phyloP scores from a whole-genome alignment of 768 basidiomycete species.

The Kwoniella pini region DNA sequence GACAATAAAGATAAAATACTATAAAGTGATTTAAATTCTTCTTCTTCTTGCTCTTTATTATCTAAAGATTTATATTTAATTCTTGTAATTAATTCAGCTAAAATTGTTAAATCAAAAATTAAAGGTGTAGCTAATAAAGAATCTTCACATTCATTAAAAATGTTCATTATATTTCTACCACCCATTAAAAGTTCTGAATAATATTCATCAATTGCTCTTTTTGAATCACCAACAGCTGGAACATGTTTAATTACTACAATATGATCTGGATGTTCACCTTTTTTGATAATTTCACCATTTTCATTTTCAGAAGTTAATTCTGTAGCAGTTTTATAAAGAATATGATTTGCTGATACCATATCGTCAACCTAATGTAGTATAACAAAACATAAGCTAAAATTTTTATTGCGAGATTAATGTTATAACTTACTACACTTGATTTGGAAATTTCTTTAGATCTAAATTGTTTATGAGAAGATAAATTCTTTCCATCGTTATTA shows the following conservation, averaged over 20 bases:
- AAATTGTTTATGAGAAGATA: constrained; percentile 89
- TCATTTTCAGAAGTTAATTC: constrained; percentile 60
- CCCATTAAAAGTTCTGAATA: constrained; percentile 98
- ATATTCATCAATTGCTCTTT: constrained; percentile 92
- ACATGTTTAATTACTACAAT: constrained; percentile 97
- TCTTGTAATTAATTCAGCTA: constrained; percentile 90
- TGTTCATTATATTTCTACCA: constrained; percentile 81
- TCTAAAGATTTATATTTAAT: constrained; percentile 71
- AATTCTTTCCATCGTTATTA: constrained; percentile 94
- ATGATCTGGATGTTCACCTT: constrained; percentile 98
- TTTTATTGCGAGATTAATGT: neutral
- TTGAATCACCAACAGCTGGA: constrained; percentile 93
- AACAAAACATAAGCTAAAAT: constrained; percentile 12
- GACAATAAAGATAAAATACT: constrained; percentile 86
- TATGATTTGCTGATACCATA: constrained; percentile 88
- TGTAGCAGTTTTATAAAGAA: constrained; percentile 76
- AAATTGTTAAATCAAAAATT: constrained; percentile 88
- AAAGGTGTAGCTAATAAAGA: constrained; percentile 93
- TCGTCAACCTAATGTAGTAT: constrained; percentile 63
- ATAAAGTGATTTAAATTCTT: constrained; percentile 81
- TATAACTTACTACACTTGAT: constrained; percentile 72
- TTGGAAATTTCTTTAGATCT: constrained; percentile 98
- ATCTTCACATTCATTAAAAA: constrained; percentile 98
- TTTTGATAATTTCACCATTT: constrained; percentile 55
- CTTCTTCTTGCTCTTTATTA: constrained; percentile 29